phyloP scores from a whole-genome alignment of 2,329 filamentous ascomycete species.

The Fusarium albosuccineum region DNA sequence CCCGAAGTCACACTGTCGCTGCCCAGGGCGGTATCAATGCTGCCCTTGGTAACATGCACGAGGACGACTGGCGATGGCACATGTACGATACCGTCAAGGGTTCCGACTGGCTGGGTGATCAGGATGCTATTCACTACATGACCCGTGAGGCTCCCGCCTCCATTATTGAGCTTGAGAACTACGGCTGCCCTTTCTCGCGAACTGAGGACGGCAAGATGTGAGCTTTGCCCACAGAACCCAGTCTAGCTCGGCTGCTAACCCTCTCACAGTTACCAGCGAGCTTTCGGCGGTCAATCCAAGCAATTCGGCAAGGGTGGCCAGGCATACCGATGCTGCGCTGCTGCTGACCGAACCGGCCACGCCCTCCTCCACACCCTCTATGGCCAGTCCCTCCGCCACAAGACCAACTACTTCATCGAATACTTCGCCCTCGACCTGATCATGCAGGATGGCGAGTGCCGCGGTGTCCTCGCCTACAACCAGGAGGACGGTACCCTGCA shows the following conservation, averaged over 20 bases:
- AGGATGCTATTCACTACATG: conserved; percentile 99
- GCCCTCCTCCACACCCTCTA: conserved; percentile 98
- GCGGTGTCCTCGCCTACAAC: conserved; percentile 97
- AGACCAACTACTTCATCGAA: conserved; percentile 99
- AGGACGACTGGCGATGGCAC: conserved; percentile 99
- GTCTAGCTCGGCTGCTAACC: conserved; percentile 26
- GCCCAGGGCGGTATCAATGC: conserved; percentile 89
- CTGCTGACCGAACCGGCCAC: conserved; percentile 96
- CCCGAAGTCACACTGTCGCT: conserved; percentile 86
- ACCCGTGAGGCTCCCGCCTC: conserved; percentile 92
- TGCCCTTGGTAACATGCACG: conserved; percentile 94
- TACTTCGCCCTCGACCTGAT: conserved; percentile 97
- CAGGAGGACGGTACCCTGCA: conserved; percentile 98
- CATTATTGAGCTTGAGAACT: conserved; percentile 96
- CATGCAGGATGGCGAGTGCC: conserved; percentile 97
- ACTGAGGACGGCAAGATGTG: conserved; percentile 96
- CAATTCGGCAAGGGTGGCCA: conserved; percentile 97
- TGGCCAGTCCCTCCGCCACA: conserved; percentile 95
- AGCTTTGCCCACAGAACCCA: conserved; percentile 49
- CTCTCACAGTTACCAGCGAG: conserved; percentile 88
- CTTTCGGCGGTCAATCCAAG: conserved; percentile 97
- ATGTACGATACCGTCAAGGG: conserved; percentile 99
- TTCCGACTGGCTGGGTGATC: conserved; percentile 96
- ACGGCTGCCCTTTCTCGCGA: conserved; percentile 96
- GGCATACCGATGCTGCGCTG: conserved; percentile 96